Evolutionary conservation across 768 basidiomycete genomes (phyloP), one percentile per base, ranked within the genome.

Genomic region (Albatrellus ellisii): DNA sequence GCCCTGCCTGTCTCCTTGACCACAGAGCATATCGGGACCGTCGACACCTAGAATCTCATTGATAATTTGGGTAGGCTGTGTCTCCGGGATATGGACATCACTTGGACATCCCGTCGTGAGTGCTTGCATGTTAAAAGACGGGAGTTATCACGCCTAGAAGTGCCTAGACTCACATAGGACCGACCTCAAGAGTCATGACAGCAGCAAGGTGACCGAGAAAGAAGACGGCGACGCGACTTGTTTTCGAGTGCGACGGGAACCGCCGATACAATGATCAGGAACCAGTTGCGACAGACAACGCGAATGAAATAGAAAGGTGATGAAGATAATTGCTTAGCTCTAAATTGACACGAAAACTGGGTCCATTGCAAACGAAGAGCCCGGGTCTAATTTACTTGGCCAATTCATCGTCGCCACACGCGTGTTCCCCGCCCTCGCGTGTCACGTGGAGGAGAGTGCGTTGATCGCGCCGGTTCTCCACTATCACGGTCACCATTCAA

Each of bases 11-110:
- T 26, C n/a, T 10, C 11, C 15, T 39, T 27, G 14, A 26, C 24
- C 27, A 4, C 21, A 11, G 8, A 6, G 27, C 37, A 22, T 22
- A 22, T 36, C 35, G 35, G n/a, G 35, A 6, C 12, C 20, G 35
- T 20, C 60, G 18, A 53, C 43, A 18, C 59, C 58, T 17, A 77
- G 50, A 6, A 72, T 63, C 43, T 70, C 62, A 39, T 67, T 57
- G 38, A 79, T 54, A 29, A 77, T 52, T 42, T 76, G 69, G 15
- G 70, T 71, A 4, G 75, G 64, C 46, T 78, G 76, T n/a, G 73
- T 71, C 46, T 66, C 64, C n/a, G 25, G n/a, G 21, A 26, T 6
- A 26, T 17, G 29, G 29, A 32, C 29, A 17, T 17, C 29, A 32
- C 14, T 32, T 14, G 17, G 29, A 32, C 14, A 32, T 12, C 29